phyloP scores from a whole-genome alignment of 202 grass and related monocot species.

The Saccharum hybrid region DNA sequence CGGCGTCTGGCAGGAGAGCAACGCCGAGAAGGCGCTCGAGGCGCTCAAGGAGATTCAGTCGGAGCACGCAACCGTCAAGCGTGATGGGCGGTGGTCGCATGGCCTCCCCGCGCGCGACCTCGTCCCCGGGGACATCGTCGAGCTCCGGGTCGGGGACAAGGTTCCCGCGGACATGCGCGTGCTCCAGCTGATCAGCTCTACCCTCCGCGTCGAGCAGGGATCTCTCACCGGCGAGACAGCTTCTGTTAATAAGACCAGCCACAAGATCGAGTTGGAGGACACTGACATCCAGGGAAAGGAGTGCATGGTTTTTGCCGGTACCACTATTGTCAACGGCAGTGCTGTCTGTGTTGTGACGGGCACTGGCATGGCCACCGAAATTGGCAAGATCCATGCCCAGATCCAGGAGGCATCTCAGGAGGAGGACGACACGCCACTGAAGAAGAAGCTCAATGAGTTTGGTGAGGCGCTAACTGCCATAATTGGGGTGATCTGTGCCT shows the following conservation, averaged over 20 bases:
- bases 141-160: conserved; percentile 93
- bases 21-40: conserved; percentile 96
- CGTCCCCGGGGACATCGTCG: conserved; percentile 81
- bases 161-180: conserved; percentile 93
- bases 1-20: conserved; percentile 98
- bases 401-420: conserved; percentile 93
- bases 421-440: conserved; percentile 93
- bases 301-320: conserved; percentile 94
- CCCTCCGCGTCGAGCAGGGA: conserved; percentile 86
- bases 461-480: conserved; percentile 90
- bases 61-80: conserved; percentile 84
- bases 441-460: conserved; percentile 98
- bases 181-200: conserved; percentile 80
- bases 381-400: conserved; percentile 95
- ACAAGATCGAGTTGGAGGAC: conserved; percentile 64
- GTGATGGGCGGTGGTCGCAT: conserved; percentile 68
- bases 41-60: conserved; percentile 97
- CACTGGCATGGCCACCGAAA: conserved; percentile 88
- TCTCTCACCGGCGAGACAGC: conserved; percentile 90
- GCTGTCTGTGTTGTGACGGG: conserved; percentile 77
- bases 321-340: conserved; percentile 89
- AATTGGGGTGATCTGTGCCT: conserved; percentile 85
- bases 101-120: conserved; percentile 69
- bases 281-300: conserved; percentile 94
- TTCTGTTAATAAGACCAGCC: conserved; percentile 83